Percentiles rank a stretch among this genome's conserved stretches.
These are phyloP conservation scores for Alternaria atra DNA, from an alignment of 2,329 filamentous ascomycete genomes.

Conservation along the genomic window DNA sequence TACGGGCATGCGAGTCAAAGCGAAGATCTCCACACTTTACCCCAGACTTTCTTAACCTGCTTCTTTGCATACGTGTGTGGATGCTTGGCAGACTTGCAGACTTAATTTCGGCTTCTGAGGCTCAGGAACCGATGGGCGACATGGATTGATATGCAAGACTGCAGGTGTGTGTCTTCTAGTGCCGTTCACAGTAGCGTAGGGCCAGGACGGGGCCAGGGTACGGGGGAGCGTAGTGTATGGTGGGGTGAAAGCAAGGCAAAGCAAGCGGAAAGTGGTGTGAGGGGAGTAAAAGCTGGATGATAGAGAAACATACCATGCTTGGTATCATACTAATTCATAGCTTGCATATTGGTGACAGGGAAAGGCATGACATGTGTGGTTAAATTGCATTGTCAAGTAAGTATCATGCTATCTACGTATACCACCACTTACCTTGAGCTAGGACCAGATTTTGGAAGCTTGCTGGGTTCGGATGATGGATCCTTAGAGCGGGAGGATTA, in stretches of 20 bases:
- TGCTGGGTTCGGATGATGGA: constrained; percentile 6
- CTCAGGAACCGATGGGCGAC: constrained; percentile 31
- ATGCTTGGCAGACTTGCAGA: not conserved
- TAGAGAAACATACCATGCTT: not conserved
- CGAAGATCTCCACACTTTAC: too few relatives aligned
- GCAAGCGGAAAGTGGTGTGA: not conserved
- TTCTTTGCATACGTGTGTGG: not conserved
- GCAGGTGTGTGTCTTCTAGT: constrained; percentile 1
- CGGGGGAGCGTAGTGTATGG: not conserved
- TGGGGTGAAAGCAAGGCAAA: not conserved
- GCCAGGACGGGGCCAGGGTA: not conserved
- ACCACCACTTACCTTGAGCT: not conserved
- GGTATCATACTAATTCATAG: not conserved
- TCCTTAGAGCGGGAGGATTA: not conserved
- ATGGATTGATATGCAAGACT: not conserved
- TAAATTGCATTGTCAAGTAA: not conserved
- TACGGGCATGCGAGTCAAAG: too few relatives aligned
- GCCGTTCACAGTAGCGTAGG: not conserved
- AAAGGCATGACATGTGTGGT: not conserved
- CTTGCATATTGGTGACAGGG: constrained; percentile 3
- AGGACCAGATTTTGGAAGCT: not conserved
- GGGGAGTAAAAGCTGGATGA: not conserved
- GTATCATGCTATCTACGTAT: not conserved
- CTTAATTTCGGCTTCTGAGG: constrained; percentile 30
- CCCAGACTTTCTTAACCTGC: too few relatives aligned